A percentile compares a stretch with the other conserved stretches of the same genome.
Evolutionary conservation across 345 rosid species (phyloP).

Genomic region (Firmiana major): DNA sequence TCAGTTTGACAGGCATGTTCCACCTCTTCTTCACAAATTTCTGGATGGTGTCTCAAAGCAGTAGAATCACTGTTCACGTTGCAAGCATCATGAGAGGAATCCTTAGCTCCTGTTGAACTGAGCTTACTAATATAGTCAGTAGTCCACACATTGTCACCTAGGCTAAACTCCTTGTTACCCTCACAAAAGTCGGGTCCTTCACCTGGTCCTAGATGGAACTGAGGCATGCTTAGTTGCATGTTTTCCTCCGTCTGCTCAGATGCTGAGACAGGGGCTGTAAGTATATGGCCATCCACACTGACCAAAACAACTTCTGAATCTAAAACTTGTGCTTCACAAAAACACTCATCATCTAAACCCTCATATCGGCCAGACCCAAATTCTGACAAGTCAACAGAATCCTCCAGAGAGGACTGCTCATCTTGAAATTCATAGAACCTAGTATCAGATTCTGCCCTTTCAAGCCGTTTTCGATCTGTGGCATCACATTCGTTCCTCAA

Average conservation of each 20-base stretch:
- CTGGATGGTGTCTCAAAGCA: constrained; percentile 26
- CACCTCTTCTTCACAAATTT: constrained; percentile 33
- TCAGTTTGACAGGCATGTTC: constrained; percentile 32
- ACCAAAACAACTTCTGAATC: constrained; percentile 78
- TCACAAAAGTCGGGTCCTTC: constrained; percentile 64
- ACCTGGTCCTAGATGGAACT: constrained; percentile 78
- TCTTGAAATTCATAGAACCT: constrained; percentile 77
- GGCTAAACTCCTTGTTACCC: constrained; percentile 52
- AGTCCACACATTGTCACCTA: constrained; percentile 51
- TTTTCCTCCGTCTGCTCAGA: constrained; percentile 57
- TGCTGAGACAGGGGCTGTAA: constrained; percentile 72
- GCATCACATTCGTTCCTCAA: constrained; percentile 42
- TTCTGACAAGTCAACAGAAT: constrained; percentile 42
- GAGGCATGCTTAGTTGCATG: constrained; percentile 61
- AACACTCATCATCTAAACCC: constrained; percentile 39
- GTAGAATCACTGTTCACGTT: constrained; percentile 13
- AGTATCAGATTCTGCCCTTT: constrained; percentile 70
- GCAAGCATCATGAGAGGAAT: constrained; percentile 22
- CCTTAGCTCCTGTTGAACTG: constrained; percentile 34
- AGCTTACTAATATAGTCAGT: constrained; percentile 42
- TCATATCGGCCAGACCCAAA: constrained; percentile 51
- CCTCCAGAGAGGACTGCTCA: constrained; percentile 50
- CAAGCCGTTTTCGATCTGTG: constrained; percentile 34
- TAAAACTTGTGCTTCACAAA: constrained; percentile 44
- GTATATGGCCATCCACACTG: constrained; percentile 78